Evolutionary conservation across 331 rosid species (phyloP).

Genomic region (Malus hybrid): DNA sequence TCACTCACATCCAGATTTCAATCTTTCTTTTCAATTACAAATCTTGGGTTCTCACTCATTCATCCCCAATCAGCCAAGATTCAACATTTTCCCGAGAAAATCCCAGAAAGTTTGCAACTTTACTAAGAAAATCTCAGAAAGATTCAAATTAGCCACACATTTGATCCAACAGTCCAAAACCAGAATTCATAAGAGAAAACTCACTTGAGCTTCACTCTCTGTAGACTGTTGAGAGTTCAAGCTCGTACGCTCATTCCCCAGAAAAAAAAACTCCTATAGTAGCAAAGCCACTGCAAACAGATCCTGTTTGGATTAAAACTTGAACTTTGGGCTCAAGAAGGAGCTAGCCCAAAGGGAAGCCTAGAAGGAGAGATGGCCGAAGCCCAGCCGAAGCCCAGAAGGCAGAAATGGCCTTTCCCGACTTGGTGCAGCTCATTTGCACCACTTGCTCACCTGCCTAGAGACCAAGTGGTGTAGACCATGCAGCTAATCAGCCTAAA

Average conservation of each 20-base stretch:
- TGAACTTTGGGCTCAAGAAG: too few relatives aligned
- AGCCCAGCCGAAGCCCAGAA: too few relatives aligned
- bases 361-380: too few relatives aligned
- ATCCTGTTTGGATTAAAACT: not conserved
- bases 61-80: not conserved
- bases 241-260: not conserved
- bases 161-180: not conserved
- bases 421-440: too few relatives aligned
- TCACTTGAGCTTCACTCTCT: not conserved
- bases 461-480: too few relatives aligned
- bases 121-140: not conserved
- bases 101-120: not conserved
- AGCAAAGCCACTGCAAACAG: not conserved
- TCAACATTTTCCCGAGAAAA: not conserved
- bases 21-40: too few relatives aligned
- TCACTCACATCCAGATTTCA: not conserved
- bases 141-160: not conserved
- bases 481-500: too few relatives aligned
- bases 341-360: too few relatives aligned
- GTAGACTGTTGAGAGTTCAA: not conserved
- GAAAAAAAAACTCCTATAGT: not conserved
- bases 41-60: not conserved
- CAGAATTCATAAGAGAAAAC: not conserved
- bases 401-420: too few relatives aligned
- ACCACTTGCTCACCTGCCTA: too few relatives aligned